Base-by-base conservation (phyloP, 768 basidiomycete species). In the Tephrocybe sp. region DNA sequence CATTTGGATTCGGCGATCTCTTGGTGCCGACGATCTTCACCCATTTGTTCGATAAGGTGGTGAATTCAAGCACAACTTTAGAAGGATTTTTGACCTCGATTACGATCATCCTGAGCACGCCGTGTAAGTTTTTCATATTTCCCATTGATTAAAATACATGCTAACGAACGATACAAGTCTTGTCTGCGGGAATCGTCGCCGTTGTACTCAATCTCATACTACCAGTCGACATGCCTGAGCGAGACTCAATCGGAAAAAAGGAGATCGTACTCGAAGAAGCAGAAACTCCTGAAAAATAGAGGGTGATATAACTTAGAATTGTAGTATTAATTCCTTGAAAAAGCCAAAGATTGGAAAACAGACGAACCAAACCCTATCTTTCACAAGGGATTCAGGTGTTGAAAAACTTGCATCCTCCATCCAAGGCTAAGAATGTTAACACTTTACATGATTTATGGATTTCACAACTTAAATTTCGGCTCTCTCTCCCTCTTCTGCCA, bases 21-120 rank as follows among this genome's bases (percentile, higher is more conserved):
- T 74, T 92, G 53, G 79, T 84, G 14, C 79, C 81, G 1, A 70
- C 63, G 10, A 79, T 87, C 31, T 87, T 87, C 59, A 82, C 77
- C 3, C 78, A 86, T 62, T 68, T 92, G 17, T 91, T 91, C 53
- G 83, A 86, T 20, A 69, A 78, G 12, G 83, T 91, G 1, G 57
- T 61, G 0, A 68, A 75, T 41, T 72, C 80, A 5, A 80, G 65
- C 49, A 71, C 68, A 30, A 85, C 83, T 0, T 68, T 92, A 17
- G 68, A 77, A 53, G 88, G 89, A 0, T 70, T 92, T 41, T 80
- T 94, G 54, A 73, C 83, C 61, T 86, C 87, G 4, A 89, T 92
- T 54, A 85, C 85, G 30, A 92, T 93, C 60, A 69, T 92, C 33
- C 66, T 92, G 49, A 84, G 81, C 53, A 92, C 89, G 1, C 91